Evolutionary conservation across 768 basidiomycete species (phyloP), one percentile per base, ranked within the genome.

Genomic region (Suillus cothurnatus): DNA sequence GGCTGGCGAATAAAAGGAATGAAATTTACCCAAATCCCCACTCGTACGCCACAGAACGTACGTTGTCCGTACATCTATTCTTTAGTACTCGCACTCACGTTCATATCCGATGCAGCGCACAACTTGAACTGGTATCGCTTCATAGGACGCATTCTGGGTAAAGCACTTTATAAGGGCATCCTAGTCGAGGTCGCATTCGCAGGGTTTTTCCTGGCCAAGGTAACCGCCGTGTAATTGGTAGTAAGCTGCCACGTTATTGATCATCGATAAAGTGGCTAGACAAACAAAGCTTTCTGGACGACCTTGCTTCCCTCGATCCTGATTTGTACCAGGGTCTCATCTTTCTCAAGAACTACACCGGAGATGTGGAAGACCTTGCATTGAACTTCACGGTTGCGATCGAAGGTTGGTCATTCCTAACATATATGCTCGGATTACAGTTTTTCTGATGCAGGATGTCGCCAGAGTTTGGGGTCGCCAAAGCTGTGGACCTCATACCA

Each of bases 1-100:
- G 97, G 97, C 81, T 97, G 32, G 88, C 86, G 32, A 99, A 90
- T 64, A 86, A 87, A 76, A 92, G 94, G 77, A 93, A 97, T 63
- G 95, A 98, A 76, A 80, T 99, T 53, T 99, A 98, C 72, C 97
- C 97, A 0, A 96, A 95, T 70, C 94, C 95, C 9, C 94, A 95
- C 74, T 82, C 85, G 0, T 98, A 97, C 75, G 95, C 97, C 1
- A 91, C 88, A 1, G 95, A 98, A 79, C 53, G 93, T 94, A 68
- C 73, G 88, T 79, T 38, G 88, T 79, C 34, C 17, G 38, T 31
- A 19, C 4, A n/a, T 19, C 0, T 52, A n/a, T 32, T 53, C 28
- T 36, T 49, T 57, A 47, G 49, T 55, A 11, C 59, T 41, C 21
- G 64, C 41, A 17, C 50, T 60, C 28, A 53, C 53, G 15, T 56